phyloP scores from a whole-genome alignment of 805 yeast genomes.

The Suhomyces xylopsoci region DNA sequence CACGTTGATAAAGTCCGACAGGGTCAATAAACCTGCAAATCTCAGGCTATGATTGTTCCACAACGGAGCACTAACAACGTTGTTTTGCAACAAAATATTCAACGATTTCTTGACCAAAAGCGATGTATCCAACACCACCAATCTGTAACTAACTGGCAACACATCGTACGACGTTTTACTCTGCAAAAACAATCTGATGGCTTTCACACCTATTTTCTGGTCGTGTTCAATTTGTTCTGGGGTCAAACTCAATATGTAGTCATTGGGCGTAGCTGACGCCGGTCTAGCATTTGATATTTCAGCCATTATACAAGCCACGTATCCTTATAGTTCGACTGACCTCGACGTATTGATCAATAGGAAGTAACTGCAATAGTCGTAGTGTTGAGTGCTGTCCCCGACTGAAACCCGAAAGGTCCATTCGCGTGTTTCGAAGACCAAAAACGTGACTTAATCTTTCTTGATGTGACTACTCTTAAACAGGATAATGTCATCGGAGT shows the following conservation, averaged over 20 bases:
- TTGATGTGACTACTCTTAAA: background rate
- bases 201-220: constrained; percentile 72
- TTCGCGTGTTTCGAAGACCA: background rate
- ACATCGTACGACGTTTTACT: constrained; percentile 96
- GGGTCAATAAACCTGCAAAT: constrained; percentile 91
- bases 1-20: constrained; percentile 90
- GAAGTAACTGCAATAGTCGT: background rate
- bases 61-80: constrained; percentile 92
- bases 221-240: constrained; percentile 49
- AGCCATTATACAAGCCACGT: constrained; percentile 13
- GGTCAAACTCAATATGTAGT: constrained; percentile 39
- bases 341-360: background rate
- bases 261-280: constrained; percentile 37
- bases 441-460: background rate
- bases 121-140: constrained; percentile 91
- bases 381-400: background rate
- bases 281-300: constrained; percentile 18
- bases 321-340: background rate
- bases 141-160: constrained; percentile 87
- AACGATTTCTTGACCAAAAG: constrained; percentile 85
- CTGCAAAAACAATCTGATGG: constrained; percentile 79
- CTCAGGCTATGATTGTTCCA: constrained; percentile 89
- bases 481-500: constrained; percentile 8
- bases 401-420: background rate
- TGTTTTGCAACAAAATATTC: constrained; percentile 85